Evolutionary conservation across 805 yeast genomes (phyloP), one percentile per base, ranked within the genome.

Genomic region (Candida xiaguanensis): DNA sequence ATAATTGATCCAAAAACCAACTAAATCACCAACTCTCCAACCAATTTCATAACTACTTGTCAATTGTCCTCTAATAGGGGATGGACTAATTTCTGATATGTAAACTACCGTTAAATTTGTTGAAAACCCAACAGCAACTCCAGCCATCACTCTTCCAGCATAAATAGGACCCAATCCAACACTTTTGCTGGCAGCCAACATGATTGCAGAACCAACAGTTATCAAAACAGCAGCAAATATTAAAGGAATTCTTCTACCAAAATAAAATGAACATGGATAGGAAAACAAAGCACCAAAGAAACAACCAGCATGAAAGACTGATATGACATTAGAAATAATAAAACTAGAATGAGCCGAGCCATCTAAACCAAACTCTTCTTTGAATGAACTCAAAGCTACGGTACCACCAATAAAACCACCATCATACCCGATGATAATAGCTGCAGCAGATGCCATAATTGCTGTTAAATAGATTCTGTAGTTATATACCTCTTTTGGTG

Each of bases 61-160:
- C 13, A 35, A 27, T 27, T 35, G 38, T 30, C 82, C 82, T 55
- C 82, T 64, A 40, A 73, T 67, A 24, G 69, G 58, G 30, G 66
- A 62, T 14, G 83, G 82, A 12, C 80, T 63, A 26, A 73, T 67
- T 50, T 77, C 83, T 3, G 78, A 66, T 34, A 75, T 51, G 47
- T 75, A 76, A 37, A 75, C 63, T 11, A 82, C 82, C 5, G 80
- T 81, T 43, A 72, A 64, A 13, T 77, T 75, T 8, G 74, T 70
- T 7, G 82, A 72, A 47, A 75, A 75, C n/a, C 83, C 82, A 38
- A 77, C 61, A 17, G 75, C 76, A 13, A 74, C 50, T 17, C 82
- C 82, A 48, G 76, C 80, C 34, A 77, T 50, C 18, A 77, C 61
- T 42, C 82, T 61, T 9, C 82, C 82, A 27, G 74, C 79, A 43